Conservation (phyloP, 108 stramenopile species). For the Nannochloropsis gaditana region DNA sequence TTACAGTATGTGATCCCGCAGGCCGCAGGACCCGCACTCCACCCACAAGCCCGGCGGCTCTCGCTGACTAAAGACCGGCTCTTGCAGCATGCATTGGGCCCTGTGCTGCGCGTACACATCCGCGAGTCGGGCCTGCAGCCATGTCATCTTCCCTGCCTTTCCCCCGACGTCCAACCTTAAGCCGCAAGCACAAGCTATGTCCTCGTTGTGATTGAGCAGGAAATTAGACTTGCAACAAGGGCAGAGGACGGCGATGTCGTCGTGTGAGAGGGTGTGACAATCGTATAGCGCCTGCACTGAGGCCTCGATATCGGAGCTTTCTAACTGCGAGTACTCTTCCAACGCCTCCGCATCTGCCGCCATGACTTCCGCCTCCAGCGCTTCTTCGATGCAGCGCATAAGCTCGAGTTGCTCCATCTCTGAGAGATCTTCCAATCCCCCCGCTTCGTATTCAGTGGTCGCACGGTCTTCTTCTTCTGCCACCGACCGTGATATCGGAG, state of each 20-base stretch:
- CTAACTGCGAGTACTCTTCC: background rate
- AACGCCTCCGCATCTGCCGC: background rate
- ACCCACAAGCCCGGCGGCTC: background rate
- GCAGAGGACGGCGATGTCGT: background rate
- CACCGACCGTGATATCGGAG: no score
- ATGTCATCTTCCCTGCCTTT: constrained; percentile 1
- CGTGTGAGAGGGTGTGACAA: background rate
- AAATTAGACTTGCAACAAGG: constrained; percentile 8
- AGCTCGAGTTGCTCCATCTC: background rate
- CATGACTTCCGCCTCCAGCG: background rate
- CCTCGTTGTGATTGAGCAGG: background rate
- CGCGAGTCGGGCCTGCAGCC: background rate
- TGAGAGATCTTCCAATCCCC: background rate
- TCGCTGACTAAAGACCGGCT: background rate
- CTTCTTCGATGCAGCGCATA: constrained; percentile 2
- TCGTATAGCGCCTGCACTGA: background rate
- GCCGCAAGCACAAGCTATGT: background rate
- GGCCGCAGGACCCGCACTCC: background rate
- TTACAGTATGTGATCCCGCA: background rate
- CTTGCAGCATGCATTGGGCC: background rate
- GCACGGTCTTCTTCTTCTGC: no score
- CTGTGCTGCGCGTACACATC: background rate
- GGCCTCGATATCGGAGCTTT: background rate
- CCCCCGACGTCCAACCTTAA: background rate
- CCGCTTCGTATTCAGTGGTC: background rate